A percentile compares a stretch with the other conserved stretches of the same genome.
Evolutionary conservation across 2,329 filamentous ascomycete genomes (phyloP).

Genomic region (Hypoxylon rubiginosum): DNA sequence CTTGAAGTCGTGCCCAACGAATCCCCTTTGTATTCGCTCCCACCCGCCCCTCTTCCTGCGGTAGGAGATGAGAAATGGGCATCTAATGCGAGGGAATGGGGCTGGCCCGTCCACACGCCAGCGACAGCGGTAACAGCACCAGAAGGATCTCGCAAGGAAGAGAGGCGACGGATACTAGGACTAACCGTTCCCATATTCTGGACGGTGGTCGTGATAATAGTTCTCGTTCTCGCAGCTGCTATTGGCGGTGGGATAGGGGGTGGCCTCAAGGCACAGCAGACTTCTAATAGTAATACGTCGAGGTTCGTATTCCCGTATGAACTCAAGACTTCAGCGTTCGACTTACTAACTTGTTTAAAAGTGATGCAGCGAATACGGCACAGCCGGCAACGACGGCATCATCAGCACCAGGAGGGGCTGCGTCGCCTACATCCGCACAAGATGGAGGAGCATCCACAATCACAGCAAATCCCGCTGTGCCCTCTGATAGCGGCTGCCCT

Average conservation of each 20-base stretch:
- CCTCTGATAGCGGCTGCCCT: slow-evolving; percentile 46
- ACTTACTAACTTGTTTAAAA: slow-evolving; percentile 2
- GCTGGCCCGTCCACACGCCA: slow-evolving; percentile 4
- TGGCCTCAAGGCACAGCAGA: slow-evolving; percentile 40
- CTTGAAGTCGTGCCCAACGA: slow-evolving; percentile 44
- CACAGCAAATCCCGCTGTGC: slow-evolving; percentile 26
- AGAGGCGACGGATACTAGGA: slow-evolving; percentile 39
- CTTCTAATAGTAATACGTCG: slow-evolving; percentile 22
- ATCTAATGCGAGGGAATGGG: slow-evolving; percentile 2
- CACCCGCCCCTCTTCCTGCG: slow-evolving; percentile 9
- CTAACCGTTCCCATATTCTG: slow-evolving; percentile 47
- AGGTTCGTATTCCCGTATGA: slow-evolving; percentile 21
- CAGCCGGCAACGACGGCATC: slow-evolving; percentile 10
- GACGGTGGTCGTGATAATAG: slow-evolving; percentile 39
- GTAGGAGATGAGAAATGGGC: slow-evolving; percentile 14
- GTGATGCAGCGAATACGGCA: slow-evolving; percentile 9
- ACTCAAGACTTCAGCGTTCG: background rate
- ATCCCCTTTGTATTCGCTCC: slow-evolving; percentile 37
- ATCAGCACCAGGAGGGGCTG: slow-evolving; percentile 1
- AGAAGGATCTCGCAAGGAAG: background rate
- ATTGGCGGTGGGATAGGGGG: slow-evolving; percentile 47
- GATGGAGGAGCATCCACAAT: slow-evolving; percentile 19
- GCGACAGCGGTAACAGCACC: slow-evolving; percentile 4
- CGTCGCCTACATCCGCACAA: slow-evolving; percentile 4
- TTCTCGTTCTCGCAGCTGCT: slow-evolving; percentile 44